Evolutionary conservation across 2,329 filamentous ascomycete species (phyloP).

Genomic region (Colletotrichum brevisporum): DNA sequence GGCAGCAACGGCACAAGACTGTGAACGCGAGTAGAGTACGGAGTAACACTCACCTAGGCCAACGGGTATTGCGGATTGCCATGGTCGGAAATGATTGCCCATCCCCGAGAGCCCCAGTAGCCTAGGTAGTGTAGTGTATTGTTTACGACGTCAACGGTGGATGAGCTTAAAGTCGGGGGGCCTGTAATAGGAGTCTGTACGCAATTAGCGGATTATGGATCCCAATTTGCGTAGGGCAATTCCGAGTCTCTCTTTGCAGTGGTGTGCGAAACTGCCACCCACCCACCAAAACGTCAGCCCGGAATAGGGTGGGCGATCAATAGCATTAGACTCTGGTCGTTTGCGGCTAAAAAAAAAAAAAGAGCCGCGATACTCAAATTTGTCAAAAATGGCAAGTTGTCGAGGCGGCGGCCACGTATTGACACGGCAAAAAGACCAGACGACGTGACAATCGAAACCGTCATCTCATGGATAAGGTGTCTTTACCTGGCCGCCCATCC

Average conservation of each 20-base stretch:
- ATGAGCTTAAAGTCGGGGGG: not conserved
- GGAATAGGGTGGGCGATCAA: slow-evolving; percentile 14
- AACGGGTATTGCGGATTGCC: not conserved
- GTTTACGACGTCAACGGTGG: not conserved
- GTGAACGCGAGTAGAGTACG: too few relatives aligned
- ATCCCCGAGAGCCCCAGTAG: not conserved
- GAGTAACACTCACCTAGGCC: too few relatives aligned
- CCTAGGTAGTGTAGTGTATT: not conserved
- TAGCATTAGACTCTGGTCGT: slow-evolving; percentile 24
- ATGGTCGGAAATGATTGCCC: slow-evolving; percentile 17
- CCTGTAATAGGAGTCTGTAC: too few relatives aligned
- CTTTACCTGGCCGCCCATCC: not conserved
- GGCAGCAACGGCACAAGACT: not conserved
- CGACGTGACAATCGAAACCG: slow-evolving; percentile 26
- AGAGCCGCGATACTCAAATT: not conserved
- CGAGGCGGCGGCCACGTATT: not conserved
- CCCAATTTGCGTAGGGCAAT: not conserved
- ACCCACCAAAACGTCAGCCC: not conserved
- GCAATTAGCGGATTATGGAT: not conserved
- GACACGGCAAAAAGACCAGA: slow-evolving; percentile 9
- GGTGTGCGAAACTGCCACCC: not conserved
- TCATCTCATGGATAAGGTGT: slow-evolving; percentile 29
- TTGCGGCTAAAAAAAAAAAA: not conserved
- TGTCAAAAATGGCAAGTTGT: slow-evolving; percentile 13
- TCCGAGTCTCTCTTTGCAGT: too few relatives aligned